A percentile compares a stretch with the other conserved stretches of the same genome.
Conservation (phyloP, 2,329 filamentous ascomycete species). For the Proliferodiscus dingleyae region DNA sequence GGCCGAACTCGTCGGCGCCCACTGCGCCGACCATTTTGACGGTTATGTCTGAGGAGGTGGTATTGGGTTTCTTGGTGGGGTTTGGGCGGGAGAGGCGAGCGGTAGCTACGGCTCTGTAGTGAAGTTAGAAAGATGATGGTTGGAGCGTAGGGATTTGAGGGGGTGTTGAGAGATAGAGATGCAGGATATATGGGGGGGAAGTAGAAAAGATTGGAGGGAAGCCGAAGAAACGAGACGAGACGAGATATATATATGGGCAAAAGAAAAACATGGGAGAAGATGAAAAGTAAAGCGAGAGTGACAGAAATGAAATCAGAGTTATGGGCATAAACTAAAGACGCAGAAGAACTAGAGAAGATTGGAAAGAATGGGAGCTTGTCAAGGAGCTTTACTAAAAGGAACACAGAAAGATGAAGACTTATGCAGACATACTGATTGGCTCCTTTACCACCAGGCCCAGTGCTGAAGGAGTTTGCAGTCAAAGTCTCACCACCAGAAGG, state of each 20-base stretch:
- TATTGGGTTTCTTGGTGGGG: conserved; percentile 16
- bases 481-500: conserved; percentile 84
- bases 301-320: too few relatives aligned
- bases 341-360: too few relatives aligned
- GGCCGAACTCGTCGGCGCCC: conserved; percentile 62
- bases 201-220: too few relatives aligned
- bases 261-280: too few relatives aligned
- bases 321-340: too few relatives aligned
- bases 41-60: conserved; percentile 30
- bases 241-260: too few relatives aligned
- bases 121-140: neutral
- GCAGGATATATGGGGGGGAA: too few relatives aligned
- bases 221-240: too few relatives aligned
- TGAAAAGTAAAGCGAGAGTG: too few relatives aligned
- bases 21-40: conserved; percentile 73
- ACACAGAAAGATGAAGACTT: too few relatives aligned
- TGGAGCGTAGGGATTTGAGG: too few relatives aligned
- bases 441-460: conserved; percentile 86
- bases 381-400: neutral
- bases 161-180: too few relatives aligned
- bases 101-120: conserved; percentile 65
- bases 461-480: conserved; percentile 70
- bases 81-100: conserved; percentile 68
- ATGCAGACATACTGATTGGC: conserved; percentile 86
- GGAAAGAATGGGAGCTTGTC: neutral